These are phyloP conservation scores for Monotropa hypopitys DNA, from an alignment of 179 eudicot species.

Conservation along the genomic window DNA sequence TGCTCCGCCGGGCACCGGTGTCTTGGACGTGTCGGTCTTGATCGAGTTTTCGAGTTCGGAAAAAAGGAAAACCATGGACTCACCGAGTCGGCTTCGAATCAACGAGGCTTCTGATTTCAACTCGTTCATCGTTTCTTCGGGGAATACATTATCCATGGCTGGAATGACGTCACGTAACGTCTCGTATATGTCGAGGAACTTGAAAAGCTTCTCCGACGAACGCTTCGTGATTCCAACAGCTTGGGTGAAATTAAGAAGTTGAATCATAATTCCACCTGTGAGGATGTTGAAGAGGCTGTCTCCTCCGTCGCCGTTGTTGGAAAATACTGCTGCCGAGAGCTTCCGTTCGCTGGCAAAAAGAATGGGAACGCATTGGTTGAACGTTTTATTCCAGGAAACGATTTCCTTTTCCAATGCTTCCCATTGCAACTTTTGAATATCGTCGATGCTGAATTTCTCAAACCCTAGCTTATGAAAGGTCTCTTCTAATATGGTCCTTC, in stretches of 20 bases:
- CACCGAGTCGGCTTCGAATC: slow-evolving; percentile 40
- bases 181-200: slow-evolving; percentile 63
- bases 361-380: slow-evolving; percentile 28
- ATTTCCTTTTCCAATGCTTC: slow-evolving; percentile 46
- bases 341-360: slow-evolving; percentile 32
- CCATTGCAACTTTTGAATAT: slow-evolving; percentile 67
- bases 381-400: slow-evolving; percentile 34
- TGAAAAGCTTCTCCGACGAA: slow-evolving; percentile 59
- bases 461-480: slow-evolving; percentile 32
- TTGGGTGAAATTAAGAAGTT: slow-evolving; percentile 44
- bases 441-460: slow-evolving; percentile 54
- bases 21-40: slow-evolving; percentile 45
- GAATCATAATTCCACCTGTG: slow-evolving; percentile 12
- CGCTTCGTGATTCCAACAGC: slow-evolving; percentile 56
- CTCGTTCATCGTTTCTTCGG: slow-evolving; percentile 23
- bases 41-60: slow-evolving; percentile 56
- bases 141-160: slow-evolving; percentile 11
- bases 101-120: slow-evolving; percentile 28
- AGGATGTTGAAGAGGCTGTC: slow-evolving; percentile 20
- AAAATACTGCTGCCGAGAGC: slow-evolving; percentile 24
- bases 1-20: slow-evolving; percentile 70
- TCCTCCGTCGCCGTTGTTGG: slow-evolving; percentile 6
- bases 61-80: slow-evolving; percentile 46
- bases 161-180: slow-evolving; percentile 21
- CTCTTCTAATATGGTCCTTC: slow-evolving; percentile 45